Percentiles rank a stretch among this genome's conserved stretches.
Evolutionary conservation across 1,139 yeast genomes (phyloP).

Genomic region (Taphrina confusa): DNA sequence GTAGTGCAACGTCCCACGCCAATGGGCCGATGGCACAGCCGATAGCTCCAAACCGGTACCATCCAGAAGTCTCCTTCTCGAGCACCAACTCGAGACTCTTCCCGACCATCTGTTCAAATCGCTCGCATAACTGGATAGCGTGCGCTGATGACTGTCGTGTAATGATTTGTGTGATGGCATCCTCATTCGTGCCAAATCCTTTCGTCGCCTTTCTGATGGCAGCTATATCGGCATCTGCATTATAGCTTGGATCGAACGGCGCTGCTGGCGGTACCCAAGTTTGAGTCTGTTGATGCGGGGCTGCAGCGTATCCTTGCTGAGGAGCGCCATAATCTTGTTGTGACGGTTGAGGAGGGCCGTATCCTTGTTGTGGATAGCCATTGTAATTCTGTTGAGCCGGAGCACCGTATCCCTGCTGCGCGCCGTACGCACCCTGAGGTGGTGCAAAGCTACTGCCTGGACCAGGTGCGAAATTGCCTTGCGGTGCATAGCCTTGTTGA

Average conservation of each 20-base stretch:
- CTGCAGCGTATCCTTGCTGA: background rate
- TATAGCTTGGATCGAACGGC: slow-evolving; percentile 43
- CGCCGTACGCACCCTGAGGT: background rate
- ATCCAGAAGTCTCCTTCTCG: slow-evolving; percentile 39
- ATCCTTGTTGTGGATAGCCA: slow-evolving; percentile 22
- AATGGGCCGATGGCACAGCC: slow-evolving; percentile 41
- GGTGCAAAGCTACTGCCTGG: background rate
- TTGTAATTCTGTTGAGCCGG: background rate
- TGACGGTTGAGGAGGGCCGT: slow-evolving; percentile 9
- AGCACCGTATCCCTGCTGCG: slow-evolving; percentile 22
- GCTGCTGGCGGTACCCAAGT: slow-evolving; percentile 32
- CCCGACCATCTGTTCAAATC: slow-evolving; percentile 39
- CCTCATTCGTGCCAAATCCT: slow-evolving; percentile 42
- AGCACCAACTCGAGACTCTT: slow-evolving; percentile 39
- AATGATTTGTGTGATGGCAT: slow-evolving; percentile 38
- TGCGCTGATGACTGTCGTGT: slow-evolving; percentile 39
- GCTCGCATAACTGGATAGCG: slow-evolving; percentile 37
- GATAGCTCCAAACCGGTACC: slow-evolving; percentile 39
- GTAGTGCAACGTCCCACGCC: slow-evolving; percentile 39
- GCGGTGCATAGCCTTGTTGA: background rate
- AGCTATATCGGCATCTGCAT: slow-evolving; percentile 39
- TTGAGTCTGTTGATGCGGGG: slow-evolving; percentile 25
- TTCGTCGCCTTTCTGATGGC: slow-evolving; percentile 40
- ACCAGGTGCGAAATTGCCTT: background rate
- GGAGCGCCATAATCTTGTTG: slow-evolving; percentile 25